These are phyloP conservation scores for Lactarius hatsudake DNA, from an alignment of 768 basidiomycete genomes.

Conservation along the genomic window DNA sequence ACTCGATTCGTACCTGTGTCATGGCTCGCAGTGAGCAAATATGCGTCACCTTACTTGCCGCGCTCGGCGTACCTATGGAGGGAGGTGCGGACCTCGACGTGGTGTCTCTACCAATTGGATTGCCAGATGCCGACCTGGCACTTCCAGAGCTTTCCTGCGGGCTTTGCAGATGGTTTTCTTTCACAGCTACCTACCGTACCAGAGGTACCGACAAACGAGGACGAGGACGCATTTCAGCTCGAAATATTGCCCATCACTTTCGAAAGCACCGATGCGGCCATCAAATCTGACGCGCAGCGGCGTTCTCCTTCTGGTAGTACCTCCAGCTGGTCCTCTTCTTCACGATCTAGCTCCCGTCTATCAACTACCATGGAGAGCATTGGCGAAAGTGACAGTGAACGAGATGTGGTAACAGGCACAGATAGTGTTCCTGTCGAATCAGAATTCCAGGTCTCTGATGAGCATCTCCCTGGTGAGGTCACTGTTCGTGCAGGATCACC, in stretches of 20 bases:
- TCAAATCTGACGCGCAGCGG: not conserved
- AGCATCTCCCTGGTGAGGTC: constrained; percentile 20
- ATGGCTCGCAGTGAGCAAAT: constrained; percentile 29
- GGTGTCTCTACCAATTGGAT: constrained; percentile 17
- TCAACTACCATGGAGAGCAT: constrained; percentile 28
- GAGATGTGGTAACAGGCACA: constrained; percentile 1
- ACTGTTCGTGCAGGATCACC: constrained; percentile 27
- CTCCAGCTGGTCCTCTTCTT: constrained; percentile 25
- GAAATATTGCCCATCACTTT: constrained; percentile 23
- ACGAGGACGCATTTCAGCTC: constrained; percentile 25
- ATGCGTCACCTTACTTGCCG: constrained; percentile 25
- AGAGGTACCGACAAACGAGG: constrained; percentile 10
- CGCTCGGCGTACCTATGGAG: constrained; percentile 29
- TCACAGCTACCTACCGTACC: constrained; percentile 19
- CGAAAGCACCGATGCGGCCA: not conserved
- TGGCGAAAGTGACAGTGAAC: constrained; percentile 23
- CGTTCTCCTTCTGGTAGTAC: constrained; percentile 21
- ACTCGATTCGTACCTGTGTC: constrained; percentile 24
- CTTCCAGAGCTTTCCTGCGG: constrained; percentile 21
- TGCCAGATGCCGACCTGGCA: constrained; percentile 10
- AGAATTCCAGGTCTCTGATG: not conserved
- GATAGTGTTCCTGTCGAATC: not conserved
- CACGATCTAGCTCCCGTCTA: constrained; percentile 22
- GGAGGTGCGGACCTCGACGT: constrained; percentile 23
- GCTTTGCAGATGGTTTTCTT: constrained; percentile 10